Evolutionary conservation across 1,284 basidiomycete genomes (phyloP).

Genomic region (Naganishia liquefaciens): DNA sequence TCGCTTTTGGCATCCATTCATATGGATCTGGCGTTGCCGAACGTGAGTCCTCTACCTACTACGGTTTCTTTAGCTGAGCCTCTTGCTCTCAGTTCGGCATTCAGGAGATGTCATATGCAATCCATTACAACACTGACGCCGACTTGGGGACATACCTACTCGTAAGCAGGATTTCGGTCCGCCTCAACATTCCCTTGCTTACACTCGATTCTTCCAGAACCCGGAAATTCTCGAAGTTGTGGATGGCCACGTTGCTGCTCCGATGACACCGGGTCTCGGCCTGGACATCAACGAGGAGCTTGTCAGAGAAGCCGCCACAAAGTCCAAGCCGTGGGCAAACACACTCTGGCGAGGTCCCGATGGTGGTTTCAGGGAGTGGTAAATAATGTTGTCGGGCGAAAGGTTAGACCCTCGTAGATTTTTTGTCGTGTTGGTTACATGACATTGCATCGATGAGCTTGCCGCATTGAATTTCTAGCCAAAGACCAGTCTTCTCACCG

Average conservation of each 20-base stretch:
- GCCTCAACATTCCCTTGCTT: background rate
- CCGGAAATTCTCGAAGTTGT: conserved; percentile 64
- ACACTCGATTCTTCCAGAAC: conserved; percentile 44
- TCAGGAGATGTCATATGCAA: conserved; percentile 65
- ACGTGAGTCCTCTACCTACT: conserved; percentile 3
- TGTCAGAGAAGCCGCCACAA: conserved; percentile 57
- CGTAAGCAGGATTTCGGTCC: background rate
- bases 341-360: conserved; percentile 64
- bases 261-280: conserved; percentile 67
- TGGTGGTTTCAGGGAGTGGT: conserved; percentile 63
- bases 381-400: background rate
- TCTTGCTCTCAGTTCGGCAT: conserved; percentile 55
- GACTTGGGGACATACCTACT: conserved; percentile 32
- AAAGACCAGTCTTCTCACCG: too few relatives aligned
- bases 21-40: conserved; percentile 29
- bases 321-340: conserved; percentile 60
- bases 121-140: conserved; percentile 30
- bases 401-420: background rate
- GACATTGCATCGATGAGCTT: too few relatives aligned
- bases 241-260: conserved; percentile 63
- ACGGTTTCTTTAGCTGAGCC: too few relatives aligned
- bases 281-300: conserved; percentile 68
- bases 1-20: conserved; percentile 27
- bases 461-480: too few relatives aligned
- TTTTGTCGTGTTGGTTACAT: too few relatives aligned